Evolutionary conservation across 148 eudicot genomes (phyloP), one percentile per base, ranked within the genome.

Genomic region (Talinum fruticosum): DNA sequence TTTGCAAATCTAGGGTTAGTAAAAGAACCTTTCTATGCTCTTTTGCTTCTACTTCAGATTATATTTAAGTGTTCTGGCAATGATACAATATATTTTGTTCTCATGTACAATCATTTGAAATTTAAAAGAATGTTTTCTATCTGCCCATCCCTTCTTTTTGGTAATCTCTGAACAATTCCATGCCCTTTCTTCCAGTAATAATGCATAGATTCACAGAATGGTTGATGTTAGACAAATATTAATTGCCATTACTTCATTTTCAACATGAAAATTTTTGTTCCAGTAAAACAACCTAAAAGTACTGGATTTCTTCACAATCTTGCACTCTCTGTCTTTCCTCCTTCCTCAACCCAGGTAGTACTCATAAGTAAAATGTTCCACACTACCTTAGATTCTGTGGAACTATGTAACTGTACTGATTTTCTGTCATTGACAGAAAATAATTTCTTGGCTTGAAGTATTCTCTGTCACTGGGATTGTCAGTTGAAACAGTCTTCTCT

Each of bases 1-100:
- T 96, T 96, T 78, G 75, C 89, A 68, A 93, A 87, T 68, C 88
- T 91, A 78, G 98, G 98, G 99, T 93, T 74, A 86, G 91, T 87
- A 79, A 80, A n/a, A 73, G 66, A 71, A 78, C 71, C 77, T 80
- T 83, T 72, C 5, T 47, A 62, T 24, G 29, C 8, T 73, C 29
- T 32, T 23, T 65, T 51, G 70, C 21, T 73, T 79, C 65, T 35
- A 49, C 33, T 32, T 24, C 2, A 45, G 74, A 16, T 34, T 49
- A 34, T 33, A 51, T 65, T 33, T 13, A 32, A 71, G 66, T 29
- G 24, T 28, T 71, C 8, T 47, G 15, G 32, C 19, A n/a, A 23
- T 2, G 57, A 44, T 28, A 35, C 5, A 1, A 12, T 69, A 71
- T 26, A 44, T 41, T 69, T 71, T 45, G 57, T 71, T 41, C 8